Base-by-base conservation (phyloP, 345 rosid genomes). In the Leavenworthia alabamica region DNA sequence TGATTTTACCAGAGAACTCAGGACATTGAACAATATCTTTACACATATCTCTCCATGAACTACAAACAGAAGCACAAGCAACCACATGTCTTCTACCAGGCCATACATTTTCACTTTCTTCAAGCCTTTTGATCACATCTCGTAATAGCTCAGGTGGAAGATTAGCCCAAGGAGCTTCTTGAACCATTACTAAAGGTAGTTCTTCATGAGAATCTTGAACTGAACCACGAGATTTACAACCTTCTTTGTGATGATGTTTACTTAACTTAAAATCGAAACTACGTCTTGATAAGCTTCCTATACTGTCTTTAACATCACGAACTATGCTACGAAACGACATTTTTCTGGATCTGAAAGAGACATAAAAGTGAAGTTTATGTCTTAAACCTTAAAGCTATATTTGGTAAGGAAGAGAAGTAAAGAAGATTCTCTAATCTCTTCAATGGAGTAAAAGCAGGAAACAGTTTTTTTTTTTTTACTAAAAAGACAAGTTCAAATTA, bases 251-350 rank as follows among this genome's bases (percentile, higher is more conserved):
- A 59, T 75, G 78, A n/a, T n/a, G n/a, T n/a, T 82, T 87, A 13
- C 85, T 72, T 64, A 92, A 46, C 82, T 93, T 82, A 75, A 89
- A 80, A 56, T 89, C 97, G 56, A 92, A 89, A 67, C 97, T 83
- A 63, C 94, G 80, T 66, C 93, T 78, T 0, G 98, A 92, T 50
- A 92, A 73, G 64, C 97, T 92, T 75, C 97, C 97, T 46, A 92
- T 74, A 54, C 94, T 87, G 77, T 86, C 98, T 74, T 88, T 89
- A 61, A 92, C 75, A 56, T 92, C 98, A 32, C 90, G 92, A 49
- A 89, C 91, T 67, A 92, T 89, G 73, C 96, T 81, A 1, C 96
- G 83, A 68, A 92, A 86, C 3, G 98, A 92, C 98, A 92, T 91
- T 61, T 36, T n/a, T n/a, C n/a, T n/a, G n/a, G n/a, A n/a, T 53